Percentiles rank a stretch among this genome's conserved stretches.
phyloP scores from a whole-genome alignment of 495 filamentous ascomycete species.

The Podospora anserina region DNA sequence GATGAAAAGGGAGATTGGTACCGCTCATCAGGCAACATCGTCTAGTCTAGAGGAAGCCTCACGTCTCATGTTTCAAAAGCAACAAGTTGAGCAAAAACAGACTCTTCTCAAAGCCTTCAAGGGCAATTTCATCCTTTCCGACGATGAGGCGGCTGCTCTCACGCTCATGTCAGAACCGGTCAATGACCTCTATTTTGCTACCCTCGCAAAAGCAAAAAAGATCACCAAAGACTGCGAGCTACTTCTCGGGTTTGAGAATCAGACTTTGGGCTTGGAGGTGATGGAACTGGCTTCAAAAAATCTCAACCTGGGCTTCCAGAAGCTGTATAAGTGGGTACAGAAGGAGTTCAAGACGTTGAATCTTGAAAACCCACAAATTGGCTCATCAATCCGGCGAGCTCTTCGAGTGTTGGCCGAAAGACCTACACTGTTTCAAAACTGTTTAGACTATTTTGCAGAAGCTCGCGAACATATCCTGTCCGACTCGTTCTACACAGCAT shows the following conservation, averaged over 20 bases:
- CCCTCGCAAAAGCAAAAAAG: constrained; percentile 77
- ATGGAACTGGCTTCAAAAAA: constrained; percentile 85
- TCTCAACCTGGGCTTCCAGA: constrained; percentile 90
- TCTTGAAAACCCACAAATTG: constrained; percentile 92
- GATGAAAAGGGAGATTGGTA: constrained; percentile 71
- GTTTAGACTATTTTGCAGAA: constrained; percentile 90
- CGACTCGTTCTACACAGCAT: constrained; percentile 84
- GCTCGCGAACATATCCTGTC: constrained; percentile 83
- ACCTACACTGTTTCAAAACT: constrained; percentile 87
- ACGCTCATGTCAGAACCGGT: constrained; percentile 76
- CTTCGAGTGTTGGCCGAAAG: constrained; percentile 86
- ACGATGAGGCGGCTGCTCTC: constrained; percentile 68
- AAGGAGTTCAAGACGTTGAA: constrained; percentile 89
- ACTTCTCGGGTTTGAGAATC: constrained; percentile 84
- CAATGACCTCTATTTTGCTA: constrained; percentile 78
- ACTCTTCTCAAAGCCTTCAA: constrained; percentile 78
- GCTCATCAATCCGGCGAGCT: constrained; percentile 76
- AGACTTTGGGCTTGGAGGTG: constrained; percentile 78
- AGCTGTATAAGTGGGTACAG: constrained; percentile 92
- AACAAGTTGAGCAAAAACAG: constrained; percentile 81
- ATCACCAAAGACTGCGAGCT: constrained; percentile 86
- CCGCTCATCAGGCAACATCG: constrained; percentile 70
- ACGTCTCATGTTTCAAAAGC: constrained; percentile 68
- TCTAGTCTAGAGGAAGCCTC: constrained; percentile 77
- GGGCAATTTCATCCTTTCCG: constrained; percentile 77